Base-by-base conservation (phyloP, 73 alveolate species). In the Paramecium biaurelia region DNA sequence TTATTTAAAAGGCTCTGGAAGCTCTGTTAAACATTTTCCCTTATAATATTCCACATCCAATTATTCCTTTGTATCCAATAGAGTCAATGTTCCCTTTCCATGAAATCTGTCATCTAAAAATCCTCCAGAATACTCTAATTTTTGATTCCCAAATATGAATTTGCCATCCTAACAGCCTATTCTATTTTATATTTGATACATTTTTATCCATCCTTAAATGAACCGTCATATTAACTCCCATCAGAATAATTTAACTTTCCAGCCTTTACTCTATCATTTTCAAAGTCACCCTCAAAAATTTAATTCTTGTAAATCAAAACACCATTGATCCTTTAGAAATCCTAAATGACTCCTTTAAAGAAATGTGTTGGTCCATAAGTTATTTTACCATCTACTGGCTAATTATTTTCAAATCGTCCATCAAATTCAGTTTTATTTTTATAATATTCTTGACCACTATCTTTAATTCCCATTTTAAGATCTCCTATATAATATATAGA, bases 61-160 rank as follows among this genome's bases (percentile, higher is more conserved):
- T 15, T 38, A 18, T 24, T 79, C 86, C 18, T 72, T 72, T 15
- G 86, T 43, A 1, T 24, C 21, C 15, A 30, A 10, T 10, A 20
- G 0, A 20, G 42, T 79, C 24, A 79, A 45, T 11, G 1, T 87
- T 56, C 96, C 96, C 23, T 74, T 93, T n/a, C 96, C 96, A 87
- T 87, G 92, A 4, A 86, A 45, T 76, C 45, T 35, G 76, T 93
- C 45, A 74, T 87, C 41, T 49, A 32, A 5, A 87, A 86, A 93
- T 47, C 58, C 89, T 35, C 96, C 96, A 37, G 23, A 59, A 74
- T 93, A 93, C 41, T 53, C 32, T 42, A 79, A 10, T 24, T 45
- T 79, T 2, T 5, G 1, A 41, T 42, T 42, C 15, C 18, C 11
- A 45, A 3, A 79, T n/a, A 72, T 42, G 23, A 79, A 47, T 12